These are phyloP conservation scores for Rhizophora mangle DNA, from an alignment of 345 rosid species.

Conservation along the genomic window DNA sequence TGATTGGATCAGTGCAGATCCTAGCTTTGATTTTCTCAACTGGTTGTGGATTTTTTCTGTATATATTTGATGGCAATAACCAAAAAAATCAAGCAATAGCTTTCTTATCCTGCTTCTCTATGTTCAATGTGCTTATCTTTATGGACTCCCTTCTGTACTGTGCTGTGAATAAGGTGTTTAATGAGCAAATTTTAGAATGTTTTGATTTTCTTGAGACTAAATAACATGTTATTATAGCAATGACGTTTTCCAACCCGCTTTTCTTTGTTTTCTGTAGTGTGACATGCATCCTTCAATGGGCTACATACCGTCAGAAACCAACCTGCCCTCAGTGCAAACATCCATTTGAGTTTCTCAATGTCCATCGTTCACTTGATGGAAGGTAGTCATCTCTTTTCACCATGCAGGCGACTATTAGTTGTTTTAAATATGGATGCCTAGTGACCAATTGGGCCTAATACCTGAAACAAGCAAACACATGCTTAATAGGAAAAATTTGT, in stretches of 20 bases:
- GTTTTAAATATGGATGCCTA: neutral
- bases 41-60: too few relatives aligned
- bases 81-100: too few relatives aligned
- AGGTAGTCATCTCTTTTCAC: slow-evolving; percentile 39
- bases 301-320: slow-evolving; percentile 56
- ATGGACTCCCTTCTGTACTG: too few relatives aligned
- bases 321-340: slow-evolving; percentile 92
- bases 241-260: neutral
- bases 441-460: neutral
- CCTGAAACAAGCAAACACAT: neutral
- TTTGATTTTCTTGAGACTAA: neutral
- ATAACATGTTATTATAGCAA: neutral
- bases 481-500: too few relatives aligned
- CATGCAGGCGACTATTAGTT: neutral
- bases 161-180: too few relatives aligned
- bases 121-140: too few relatives aligned
- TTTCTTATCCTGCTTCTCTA: too few relatives aligned
- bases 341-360: slow-evolving; percentile 78
- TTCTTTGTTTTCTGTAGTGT: slow-evolving; percentile 50
- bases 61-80: too few relatives aligned
- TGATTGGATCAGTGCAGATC: too few relatives aligned
- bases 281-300: slow-evolving; percentile 91
- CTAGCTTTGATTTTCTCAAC: too few relatives aligned
- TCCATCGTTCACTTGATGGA: slow-evolving; percentile 86
- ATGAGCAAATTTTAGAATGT: neutral